Evolutionary conservation across 495 filamentous ascomycete species (phyloP).

Genomic region (Hamigera avellanea): DNA sequence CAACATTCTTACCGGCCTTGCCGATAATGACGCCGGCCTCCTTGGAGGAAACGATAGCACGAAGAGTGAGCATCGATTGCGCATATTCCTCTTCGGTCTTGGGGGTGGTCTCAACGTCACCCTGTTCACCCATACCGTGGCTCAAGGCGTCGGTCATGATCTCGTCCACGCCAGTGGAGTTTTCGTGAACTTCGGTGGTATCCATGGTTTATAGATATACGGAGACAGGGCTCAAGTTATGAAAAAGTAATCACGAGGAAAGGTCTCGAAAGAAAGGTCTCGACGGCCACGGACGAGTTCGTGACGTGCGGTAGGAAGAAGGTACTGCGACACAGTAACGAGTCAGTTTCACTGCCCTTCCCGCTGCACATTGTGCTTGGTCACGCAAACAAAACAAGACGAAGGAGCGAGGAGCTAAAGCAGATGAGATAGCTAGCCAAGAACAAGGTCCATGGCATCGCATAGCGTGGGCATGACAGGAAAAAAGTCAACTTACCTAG

Average conservation of each 20-base stretch:
- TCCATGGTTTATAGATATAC: constrained; percentile 25
- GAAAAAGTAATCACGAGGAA: no score
- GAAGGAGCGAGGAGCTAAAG: no score
- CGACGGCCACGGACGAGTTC: no score
- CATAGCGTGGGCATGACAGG: no score
- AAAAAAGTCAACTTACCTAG: constrained; percentile 16
- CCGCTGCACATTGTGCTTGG: no score
- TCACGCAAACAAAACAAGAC: no score
- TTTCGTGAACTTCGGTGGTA: constrained; percentile 35
- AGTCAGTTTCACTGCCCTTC: no score
- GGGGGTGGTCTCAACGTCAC: constrained; percentile 57
- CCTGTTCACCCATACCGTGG: constrained; percentile 37
- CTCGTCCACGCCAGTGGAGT: constrained; percentile 23
- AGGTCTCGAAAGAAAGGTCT: no score
- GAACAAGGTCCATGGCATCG: no score
- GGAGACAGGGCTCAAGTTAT: no score
- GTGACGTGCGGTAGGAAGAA: no score
- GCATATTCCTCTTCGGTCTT: constrained; percentile 96
- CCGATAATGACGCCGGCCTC: constrained; percentile 98
- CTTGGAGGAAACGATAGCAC: constrained; percentile 96
- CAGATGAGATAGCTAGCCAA: no score
- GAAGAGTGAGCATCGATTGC: constrained; percentile 77
- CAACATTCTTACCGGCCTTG: constrained; percentile 96
- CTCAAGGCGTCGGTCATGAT: constrained; percentile 39
- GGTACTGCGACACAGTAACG: neutral